Percentiles rank a stretch among this genome's conserved stretches.
These are phyloP conservation scores for Sordariomycetes sp. DNA, from an alignment of 2,329 filamentous ascomycete genomes.

Conservation along the genomic window DNA sequence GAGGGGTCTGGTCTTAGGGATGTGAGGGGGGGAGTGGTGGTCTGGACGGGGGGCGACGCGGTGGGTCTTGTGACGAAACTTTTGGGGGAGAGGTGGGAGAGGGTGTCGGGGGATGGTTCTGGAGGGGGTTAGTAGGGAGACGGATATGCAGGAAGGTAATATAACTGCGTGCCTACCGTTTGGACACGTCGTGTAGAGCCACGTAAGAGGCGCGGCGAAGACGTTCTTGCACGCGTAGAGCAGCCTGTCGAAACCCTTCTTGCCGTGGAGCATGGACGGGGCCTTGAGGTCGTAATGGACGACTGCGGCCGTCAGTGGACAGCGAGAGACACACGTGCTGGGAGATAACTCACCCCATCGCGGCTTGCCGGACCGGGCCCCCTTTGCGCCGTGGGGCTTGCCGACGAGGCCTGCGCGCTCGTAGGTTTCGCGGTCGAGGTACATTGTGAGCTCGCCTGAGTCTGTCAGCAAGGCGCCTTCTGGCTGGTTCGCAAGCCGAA, in stretches of 20 bases:
- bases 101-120: constrained; percentile 36
- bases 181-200: constrained; percentile 34
- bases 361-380: constrained; percentile 45
- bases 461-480: background rate
- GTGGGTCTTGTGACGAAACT: constrained; percentile 23
- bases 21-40: constrained; percentile 11
- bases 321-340: background rate
- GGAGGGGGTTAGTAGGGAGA: constrained; percentile 5
- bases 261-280: constrained; percentile 68
- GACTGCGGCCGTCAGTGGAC: constrained; percentile 20
- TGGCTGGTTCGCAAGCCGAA: background rate
- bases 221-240: constrained; percentile 69
- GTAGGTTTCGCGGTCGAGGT: constrained; percentile 69
- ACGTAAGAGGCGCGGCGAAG: constrained; percentile 51
- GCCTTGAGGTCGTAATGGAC: constrained; percentile 64
- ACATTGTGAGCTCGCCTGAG: constrained; percentile 57
- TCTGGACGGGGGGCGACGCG: constrained; percentile 9
- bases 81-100: constrained; percentile 28
- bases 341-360: constrained; percentile 50
- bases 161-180: background rate
- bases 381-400: constrained; percentile 46
- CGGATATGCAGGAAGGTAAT: background rate
- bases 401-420: constrained; percentile 73
- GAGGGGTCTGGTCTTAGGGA: constrained; percentile 13
- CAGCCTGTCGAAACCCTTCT: constrained; percentile 69